Evolutionary conservation across 2,329 filamentous ascomycete species (phyloP), one percentile per base, ranked within the genome.

Genomic region (Esteya vermicola): DNA sequence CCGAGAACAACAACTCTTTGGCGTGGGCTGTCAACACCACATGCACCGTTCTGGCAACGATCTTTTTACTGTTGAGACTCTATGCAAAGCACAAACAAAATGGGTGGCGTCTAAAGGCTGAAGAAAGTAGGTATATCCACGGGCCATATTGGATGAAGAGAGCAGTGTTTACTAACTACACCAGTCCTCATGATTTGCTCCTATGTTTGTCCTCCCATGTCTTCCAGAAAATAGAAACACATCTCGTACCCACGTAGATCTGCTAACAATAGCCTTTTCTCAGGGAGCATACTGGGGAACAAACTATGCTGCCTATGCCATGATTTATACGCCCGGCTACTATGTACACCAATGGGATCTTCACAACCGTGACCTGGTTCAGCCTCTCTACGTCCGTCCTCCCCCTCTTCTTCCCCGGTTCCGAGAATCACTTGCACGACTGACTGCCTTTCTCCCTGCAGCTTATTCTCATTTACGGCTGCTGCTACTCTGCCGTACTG

Each of bases 291-390:
- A 23, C 25, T 37, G 35, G 25, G 53, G 50, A n/a, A 43, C 43
- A 6, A 43, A 47, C 18, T 52, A 49, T 22, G 45, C 46, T 6
- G 43, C 41, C 9, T 54, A 48, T 40, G 38, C 33, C 5, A 43
- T 59, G 40, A 45, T 56, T 16, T 33, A 50, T 2, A 47, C 43
- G 0, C 53, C 54, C 4, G 58, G 58, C 13, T 61, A 57, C 38
- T 60, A 55, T 39, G 56, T 61, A 7, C 58, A 60, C 42, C 48
- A 52, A 33, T 61, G 52, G 51, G 46, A 61, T 39, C 43, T 60
- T 4, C 45, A 42, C 7, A 43, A 55, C 7, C 39, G 48, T 14
- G 53, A 57, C 25, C 38, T 36, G 33, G 33, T 38, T n/a, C n/a
- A n/a, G n/a, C n/a, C n/a, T n/a, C n/a, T n/a, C n/a, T n/a, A n/a